These are phyloP conservation scores for Blastobotrys illinoisensis DNA, from an alignment of 1,139 yeast genomes.

Conservation along the genomic window DNA sequence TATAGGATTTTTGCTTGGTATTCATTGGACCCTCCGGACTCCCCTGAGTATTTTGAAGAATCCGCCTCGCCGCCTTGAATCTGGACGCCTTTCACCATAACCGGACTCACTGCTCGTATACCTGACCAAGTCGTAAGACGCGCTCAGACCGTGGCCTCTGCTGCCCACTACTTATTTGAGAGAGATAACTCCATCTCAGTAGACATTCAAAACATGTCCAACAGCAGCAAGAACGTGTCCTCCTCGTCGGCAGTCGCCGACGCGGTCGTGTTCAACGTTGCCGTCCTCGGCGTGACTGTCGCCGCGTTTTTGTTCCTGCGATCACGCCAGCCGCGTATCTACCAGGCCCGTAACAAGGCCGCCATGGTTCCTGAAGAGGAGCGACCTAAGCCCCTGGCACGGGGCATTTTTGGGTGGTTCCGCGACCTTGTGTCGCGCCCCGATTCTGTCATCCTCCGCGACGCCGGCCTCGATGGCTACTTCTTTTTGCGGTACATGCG, in stretches of 20 bases:
- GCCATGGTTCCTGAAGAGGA: constrained; percentile 39
- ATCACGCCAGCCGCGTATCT: constrained; percentile 60
- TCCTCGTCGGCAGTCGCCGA: constrained; percentile 42
- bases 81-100: not conserved
- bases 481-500: constrained; percentile 74
- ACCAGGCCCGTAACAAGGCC: constrained; percentile 75
- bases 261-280: constrained; percentile 49
- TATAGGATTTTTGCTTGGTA: not conserved
- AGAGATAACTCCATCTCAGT: not conserved
- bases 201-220: not conserved
- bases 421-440: constrained; percentile 41
- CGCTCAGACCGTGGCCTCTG: not conserved
- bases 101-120: not conserved
- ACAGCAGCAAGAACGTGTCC: constrained; percentile 9
- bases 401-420: constrained; percentile 34
- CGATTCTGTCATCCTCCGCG: constrained; percentile 66
- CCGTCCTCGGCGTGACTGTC: constrained; percentile 54
- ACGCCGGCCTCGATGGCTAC: constrained; percentile 84
- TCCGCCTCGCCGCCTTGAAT: not conserved
- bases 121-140: not conserved
- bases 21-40: not conserved
- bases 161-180: not conserved
- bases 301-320: constrained; percentile 58
- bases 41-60: not conserved
- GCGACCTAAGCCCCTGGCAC: constrained; percentile 32